Evolutionary conservation across 495 filamentous ascomycete species (phyloP), one percentile per base, ranked within the genome.

Genomic region (Neurospora sp.): DNA sequence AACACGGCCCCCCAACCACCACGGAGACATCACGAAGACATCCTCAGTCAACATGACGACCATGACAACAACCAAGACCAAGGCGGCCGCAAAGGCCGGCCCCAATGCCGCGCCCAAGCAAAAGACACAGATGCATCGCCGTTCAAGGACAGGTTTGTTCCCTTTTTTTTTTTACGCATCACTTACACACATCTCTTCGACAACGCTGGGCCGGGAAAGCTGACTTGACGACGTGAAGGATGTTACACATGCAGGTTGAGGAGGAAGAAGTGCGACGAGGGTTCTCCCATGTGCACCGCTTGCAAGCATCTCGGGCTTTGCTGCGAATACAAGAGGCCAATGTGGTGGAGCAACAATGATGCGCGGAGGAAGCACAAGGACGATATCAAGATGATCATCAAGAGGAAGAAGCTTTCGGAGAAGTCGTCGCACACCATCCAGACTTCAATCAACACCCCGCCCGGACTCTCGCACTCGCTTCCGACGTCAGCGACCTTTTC

Each of bases 211-310:
- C 31, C 35, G 22, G 42, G 27, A 20, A 74, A 70, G 74, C 81
- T 81, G 76, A 82, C 81, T 75, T 70, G 75, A 70, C 40, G 44
- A 71, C 69, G 45, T 76, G 38, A 81, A 98, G 96, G 96, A 69
- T 99, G 96, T 88, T 99, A 95, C 82, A 98, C 95, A 71, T 99
- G 96, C 85, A 91, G 96, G 77, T 82, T 99, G 74, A 90, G 96
- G 79, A 83, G 96, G 77, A 98, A 99, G 88, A 99, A 99, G 89
- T 98, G 96, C 83, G 95, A 99, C 79, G 96, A 99, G 82, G 91
- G 90, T 70, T 92, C 92, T 76, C 92, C 93, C 44, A 84, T 89
- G 74, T 99, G 96, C 85, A 88, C 88, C 69, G 93, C 95, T 69
- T 99, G 96, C 88, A 91, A 88, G 79, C 92, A 97, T 77, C 89